Evolutionary conservation across 2,329 filamentous ascomycete species (phyloP).

Genomic region (Conoideocrella luteorostrata): DNA sequence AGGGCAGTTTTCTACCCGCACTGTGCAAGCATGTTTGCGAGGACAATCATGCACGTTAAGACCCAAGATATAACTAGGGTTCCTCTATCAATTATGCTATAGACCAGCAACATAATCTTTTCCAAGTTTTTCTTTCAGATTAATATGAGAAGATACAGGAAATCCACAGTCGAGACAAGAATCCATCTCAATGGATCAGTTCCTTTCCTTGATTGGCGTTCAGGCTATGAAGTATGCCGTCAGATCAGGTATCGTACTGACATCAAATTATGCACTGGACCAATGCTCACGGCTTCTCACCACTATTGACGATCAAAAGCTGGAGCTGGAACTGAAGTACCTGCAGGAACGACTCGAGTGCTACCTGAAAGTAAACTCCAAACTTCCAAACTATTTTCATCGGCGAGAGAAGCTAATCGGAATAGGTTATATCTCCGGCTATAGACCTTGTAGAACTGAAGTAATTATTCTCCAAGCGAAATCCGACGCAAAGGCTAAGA

Average conservation of each 20-base stretch:
- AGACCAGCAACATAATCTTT: too few species aligned
- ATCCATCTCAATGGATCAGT: constrained; percentile 58
- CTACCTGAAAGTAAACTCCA: constrained; percentile 79
- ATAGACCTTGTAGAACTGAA: constrained; percentile 92
- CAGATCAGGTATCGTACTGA: constrained; percentile 77
- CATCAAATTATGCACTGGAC: constrained; percentile 75
- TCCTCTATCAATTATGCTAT: too few species aligned
- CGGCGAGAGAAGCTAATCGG: not conserved
- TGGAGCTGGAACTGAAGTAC: constrained; percentile 59
- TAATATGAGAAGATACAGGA: too few species aligned
- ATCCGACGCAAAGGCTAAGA: not conserved
- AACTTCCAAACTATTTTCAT: not conserved
- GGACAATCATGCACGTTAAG: too few species aligned
- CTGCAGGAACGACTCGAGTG: constrained; percentile 71
- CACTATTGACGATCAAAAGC: constrained; percentile 64
- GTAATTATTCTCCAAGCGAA: constrained; percentile 36
- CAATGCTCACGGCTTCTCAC: constrained; percentile 75
- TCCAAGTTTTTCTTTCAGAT: too few species aligned
- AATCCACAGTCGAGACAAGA: too few species aligned
- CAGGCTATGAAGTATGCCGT: constrained; percentile 93
- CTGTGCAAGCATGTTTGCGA: too few species aligned
- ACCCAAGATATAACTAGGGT: too few species aligned
- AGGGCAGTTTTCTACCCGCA: too few species aligned
- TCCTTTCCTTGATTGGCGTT: constrained; percentile 45
- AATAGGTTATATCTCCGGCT: constrained; percentile 75